Evolutionary conservation across 2,329 filamentous ascomycete species (phyloP).

Genomic region (Chaetomium globosum): DNA sequence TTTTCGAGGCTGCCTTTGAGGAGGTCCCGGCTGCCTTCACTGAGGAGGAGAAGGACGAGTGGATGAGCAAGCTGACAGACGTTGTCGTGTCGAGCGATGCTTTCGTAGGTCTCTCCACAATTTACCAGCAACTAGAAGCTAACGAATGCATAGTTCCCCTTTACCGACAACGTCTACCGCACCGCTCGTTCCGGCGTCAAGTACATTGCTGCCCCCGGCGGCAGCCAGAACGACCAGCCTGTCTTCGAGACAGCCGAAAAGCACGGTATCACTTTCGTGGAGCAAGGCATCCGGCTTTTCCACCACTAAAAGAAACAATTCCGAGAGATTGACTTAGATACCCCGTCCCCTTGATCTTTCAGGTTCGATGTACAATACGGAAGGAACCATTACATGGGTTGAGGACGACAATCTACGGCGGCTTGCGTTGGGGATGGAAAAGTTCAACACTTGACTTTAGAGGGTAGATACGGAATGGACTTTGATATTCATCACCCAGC

Average conservation of each 20-base stretch:
- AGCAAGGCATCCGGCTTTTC: constrained; percentile 92
- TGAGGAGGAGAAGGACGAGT: constrained; percentile 78
- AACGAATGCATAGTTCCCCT: constrained; percentile 72
- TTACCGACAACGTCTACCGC: constrained; percentile 96
- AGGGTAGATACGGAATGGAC: constrained; percentile 22
- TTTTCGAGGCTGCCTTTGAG: constrained; percentile 88
- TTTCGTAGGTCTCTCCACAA: constrained; percentile 66
- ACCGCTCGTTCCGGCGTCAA: constrained; percentile 86
- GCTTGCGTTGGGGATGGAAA: constrained; percentile 22
- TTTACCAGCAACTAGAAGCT: neutral
- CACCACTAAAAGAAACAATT: constrained; percentile 66
- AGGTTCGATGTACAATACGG: constrained; percentile 26
- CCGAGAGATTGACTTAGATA: constrained; percentile 26
- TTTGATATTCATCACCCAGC: neutral
- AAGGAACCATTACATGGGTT: constrained; percentile 10
- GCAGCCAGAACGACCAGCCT: constrained; percentile 80
- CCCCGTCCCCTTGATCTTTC: constrained; percentile 21
- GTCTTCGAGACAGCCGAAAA: constrained; percentile 91
- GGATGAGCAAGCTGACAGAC: constrained; percentile 77
- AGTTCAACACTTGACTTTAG: constrained; percentile 36
- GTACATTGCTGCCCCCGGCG: constrained; percentile 91
- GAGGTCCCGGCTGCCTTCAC: constrained; percentile 83
- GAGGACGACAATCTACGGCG: constrained; percentile 6
- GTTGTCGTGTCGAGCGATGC: constrained; percentile 93
- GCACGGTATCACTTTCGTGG: constrained; percentile 88